Evolutionary conservation across 768 basidiomycete genomes (phyloP).

Genomic region (Gautieria morchelliformis): DNA sequence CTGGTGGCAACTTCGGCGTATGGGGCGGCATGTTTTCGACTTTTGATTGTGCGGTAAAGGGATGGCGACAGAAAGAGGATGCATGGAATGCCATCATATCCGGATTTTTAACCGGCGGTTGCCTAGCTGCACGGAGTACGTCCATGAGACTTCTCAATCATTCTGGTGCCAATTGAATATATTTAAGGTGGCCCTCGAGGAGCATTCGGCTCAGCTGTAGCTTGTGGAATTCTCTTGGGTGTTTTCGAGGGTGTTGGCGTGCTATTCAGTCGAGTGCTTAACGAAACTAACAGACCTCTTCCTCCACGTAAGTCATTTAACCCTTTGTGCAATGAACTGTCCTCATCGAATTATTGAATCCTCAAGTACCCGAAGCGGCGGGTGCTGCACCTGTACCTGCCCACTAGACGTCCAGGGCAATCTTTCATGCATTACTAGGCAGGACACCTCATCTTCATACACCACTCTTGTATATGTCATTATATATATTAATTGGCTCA

Average conservation of each 20-base stretch:
- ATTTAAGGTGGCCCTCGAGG: slow-evolving; percentile 80
- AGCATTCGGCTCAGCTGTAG: slow-evolving; percentile 85
- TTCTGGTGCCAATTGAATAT: background rate
- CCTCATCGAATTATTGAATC: background rate
- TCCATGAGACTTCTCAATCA: slow-evolving; percentile 15
- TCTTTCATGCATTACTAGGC: background rate
- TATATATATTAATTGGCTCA: background rate
- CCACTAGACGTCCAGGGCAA: background rate
- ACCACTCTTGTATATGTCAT: background rate
- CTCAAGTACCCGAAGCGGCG: background rate
- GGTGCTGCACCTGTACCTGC: background rate
- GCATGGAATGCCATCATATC: slow-evolving; percentile 99
- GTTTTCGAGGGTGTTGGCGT: slow-evolving; percentile 95
- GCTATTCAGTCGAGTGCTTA: slow-evolving; percentile 79
- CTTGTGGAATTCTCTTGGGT: slow-evolving; percentile 92
- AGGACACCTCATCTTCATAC: background rate
- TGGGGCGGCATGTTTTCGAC: slow-evolving; percentile 99
- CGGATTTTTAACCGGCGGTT: slow-evolving; percentile 97
- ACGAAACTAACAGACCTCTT: slow-evolving; percentile 70
- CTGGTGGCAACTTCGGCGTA: slow-evolving; percentile 92
- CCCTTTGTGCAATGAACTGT: no score
- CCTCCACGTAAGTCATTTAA: slow-evolving; percentile 52
- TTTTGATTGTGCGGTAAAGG: slow-evolving; percentile 97
- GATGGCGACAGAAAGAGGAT: slow-evolving; percentile 93
- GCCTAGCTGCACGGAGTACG: slow-evolving; percentile 87